A percentile compares a stretch with the other conserved stretches of the same genome.
phyloP scores from a whole-genome alignment of 2,329 filamentous ascomycete species.

The Pseudocercospora eumusae region DNA sequence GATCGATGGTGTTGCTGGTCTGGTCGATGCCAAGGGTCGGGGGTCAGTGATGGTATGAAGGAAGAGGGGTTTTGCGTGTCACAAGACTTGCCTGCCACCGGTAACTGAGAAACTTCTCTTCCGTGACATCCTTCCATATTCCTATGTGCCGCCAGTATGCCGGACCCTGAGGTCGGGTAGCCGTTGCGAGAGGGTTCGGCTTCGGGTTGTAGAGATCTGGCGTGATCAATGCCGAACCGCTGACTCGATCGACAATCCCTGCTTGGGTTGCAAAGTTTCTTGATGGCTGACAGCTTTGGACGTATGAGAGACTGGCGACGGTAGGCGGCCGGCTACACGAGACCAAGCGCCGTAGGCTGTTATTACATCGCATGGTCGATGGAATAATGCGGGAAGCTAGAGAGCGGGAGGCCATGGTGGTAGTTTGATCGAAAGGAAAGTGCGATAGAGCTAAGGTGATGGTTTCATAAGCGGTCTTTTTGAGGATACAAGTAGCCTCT shows the following conservation, averaged over 20 bases:
- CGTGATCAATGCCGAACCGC: conserved; percentile 11
- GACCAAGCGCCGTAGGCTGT: neutral
- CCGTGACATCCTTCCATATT: conserved; percentile 52
- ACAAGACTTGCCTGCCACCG: conserved; percentile 55
- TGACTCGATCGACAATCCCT: conserved; percentile 16
- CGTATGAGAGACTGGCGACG: neutral
- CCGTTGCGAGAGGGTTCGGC: neutral
- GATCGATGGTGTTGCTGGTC: conserved; percentile 55
- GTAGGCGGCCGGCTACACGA: neutral
- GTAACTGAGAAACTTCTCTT: conserved; percentile 55
- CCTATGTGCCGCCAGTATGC: conserved; percentile 29
- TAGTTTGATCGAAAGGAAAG: neutral
- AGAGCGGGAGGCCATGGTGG: neutral
- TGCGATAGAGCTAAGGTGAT: conserved; percentile 5
- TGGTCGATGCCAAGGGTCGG: conserved; percentile 32
- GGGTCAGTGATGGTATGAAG: neutral
- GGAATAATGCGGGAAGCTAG: neutral
- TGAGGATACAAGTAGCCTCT: conserved; percentile 6
- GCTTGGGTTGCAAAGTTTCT: conserved; percentile 15
- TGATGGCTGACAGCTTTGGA: neutral
- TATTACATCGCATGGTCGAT: neutral
- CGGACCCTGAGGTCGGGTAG: conserved; percentile 1
- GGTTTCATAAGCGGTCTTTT: neutral
- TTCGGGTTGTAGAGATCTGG: conserved; percentile 16
- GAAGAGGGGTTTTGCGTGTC: neutral